Base-by-base conservation (phyloP, 371 early-diverging fungal genomes). In the Mortierella sp. region DNA sequence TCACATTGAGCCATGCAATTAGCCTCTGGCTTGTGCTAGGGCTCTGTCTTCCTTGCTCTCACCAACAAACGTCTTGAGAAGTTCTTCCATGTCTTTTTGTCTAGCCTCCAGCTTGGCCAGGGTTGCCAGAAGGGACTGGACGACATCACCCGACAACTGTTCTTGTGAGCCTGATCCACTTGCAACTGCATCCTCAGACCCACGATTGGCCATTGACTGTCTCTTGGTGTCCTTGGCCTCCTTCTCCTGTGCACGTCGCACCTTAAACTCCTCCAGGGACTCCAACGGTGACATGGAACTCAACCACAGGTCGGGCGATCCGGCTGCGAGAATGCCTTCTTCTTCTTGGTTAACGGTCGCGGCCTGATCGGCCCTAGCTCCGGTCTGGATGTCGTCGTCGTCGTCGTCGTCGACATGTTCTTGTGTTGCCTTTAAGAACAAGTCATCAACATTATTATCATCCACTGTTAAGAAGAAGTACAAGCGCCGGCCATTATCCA, bases 361-460 rank as follows among this genome's bases (percentile, higher is more conserved):
- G 4, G 63, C 57, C 3, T 29, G 24, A 9, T 40, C 61, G 12
- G 34, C 34, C 34, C 34, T 34, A 10, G 34, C 34, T 34, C 34
- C 10, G 34, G 4, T 34, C 21, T 12, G 0, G 54, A 16, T 9
- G 4, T 29, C 25, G 13, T 12, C 43, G 4, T 40, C 54, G 4
- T 27, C 53, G 0, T 37, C 51, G 22, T 37, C 39, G 12, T 22
- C 21, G 17, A 46, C 76, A 24, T 56, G 47, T 8, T 64, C 57
- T n/a, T 56, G 71, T n/a, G 71, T 59, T 4, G 64, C 65, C 57
- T 63, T 28, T 24, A 74, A n/a, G 51, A 74, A 74, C 54, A 74
- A n/a, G 24, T 74, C 60, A 4, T 60, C 74, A 3, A 51, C 53
- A 39, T 59, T 25, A 22, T 34, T 22, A 39, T 72, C 72, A 14